Evolutionary conservation across 306 rosid species (phyloP).

Genomic region (Sophora flavescens): DNA sequence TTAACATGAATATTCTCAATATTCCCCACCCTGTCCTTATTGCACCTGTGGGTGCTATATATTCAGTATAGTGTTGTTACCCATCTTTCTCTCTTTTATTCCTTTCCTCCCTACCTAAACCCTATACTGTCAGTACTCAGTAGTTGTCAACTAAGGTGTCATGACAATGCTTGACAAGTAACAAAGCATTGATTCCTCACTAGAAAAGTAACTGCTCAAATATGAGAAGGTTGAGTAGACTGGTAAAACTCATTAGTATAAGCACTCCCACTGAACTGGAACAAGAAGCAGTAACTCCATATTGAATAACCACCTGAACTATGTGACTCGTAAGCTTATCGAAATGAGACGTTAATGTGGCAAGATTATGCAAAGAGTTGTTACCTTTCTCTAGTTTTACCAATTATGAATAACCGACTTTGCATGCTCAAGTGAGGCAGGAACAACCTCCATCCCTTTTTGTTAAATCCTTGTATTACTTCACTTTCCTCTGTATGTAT

Average conservation of each 20-base stretch:
- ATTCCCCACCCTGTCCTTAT: too few species aligned
- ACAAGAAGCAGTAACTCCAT: constrained; percentile 11
- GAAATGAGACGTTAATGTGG: neutral
- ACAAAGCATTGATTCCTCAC: too few species aligned
- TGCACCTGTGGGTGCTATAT: neutral
- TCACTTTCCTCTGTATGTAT: constrained; percentile 1
- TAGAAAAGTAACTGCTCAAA: too few species aligned
- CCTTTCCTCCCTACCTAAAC: neutral
- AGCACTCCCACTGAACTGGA: neutral
- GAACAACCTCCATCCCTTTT: neutral
- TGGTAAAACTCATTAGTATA: neutral
- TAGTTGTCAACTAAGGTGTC: constrained; percentile 3
- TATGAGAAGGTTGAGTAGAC: too few species aligned
- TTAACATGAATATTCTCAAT: too few species aligned
- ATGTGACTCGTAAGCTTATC: neutral
- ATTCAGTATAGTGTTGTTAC: neutral
- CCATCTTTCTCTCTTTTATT: neutral
- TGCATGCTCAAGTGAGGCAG: neutral
- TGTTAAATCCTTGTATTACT: constrained; percentile 15
- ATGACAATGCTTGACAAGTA: neutral
- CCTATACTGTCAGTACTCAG: neutral
- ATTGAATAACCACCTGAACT: constrained; percentile 12
- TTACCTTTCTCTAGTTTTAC: neutral
- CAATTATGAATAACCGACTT: constrained; percentile 7
- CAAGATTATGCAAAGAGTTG: constrained; percentile 1